A percentile compares a stretch with the other conserved stretches of the same genome.
These are phyloP conservation scores for Xylariaceae sp. DNA, from an alignment of 2,329 filamentous ascomycete genomes.

Conservation along the genomic window DNA sequence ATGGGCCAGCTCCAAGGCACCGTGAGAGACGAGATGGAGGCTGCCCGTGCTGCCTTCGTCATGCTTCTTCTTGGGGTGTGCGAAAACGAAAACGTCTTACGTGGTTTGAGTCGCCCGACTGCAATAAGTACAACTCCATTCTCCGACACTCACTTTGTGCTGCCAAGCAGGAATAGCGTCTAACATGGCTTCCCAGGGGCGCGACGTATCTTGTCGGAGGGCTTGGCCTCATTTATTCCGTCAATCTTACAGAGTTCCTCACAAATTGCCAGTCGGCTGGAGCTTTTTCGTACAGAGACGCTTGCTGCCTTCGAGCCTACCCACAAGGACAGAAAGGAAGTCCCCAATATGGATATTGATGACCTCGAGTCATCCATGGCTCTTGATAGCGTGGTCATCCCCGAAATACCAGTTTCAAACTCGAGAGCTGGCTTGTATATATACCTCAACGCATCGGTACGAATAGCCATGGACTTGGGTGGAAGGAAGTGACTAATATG, in stretches of 20 bases:
- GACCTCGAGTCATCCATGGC: constrained; percentile 53
- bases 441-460: constrained; percentile 74
- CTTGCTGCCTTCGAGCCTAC: constrained; percentile 50
- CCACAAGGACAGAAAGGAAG: constrained; percentile 45
- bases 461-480: constrained; percentile 25
- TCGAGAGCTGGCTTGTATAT: constrained; percentile 79
- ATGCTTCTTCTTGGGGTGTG: constrained; percentile 57
- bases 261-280: constrained; percentile 48
- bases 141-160: constrained; percentile 17
- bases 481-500: constrained; percentile 24
- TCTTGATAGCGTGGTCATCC: constrained; percentile 48
- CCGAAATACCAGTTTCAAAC: constrained; percentile 65
- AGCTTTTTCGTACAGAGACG: constrained; percentile 53
- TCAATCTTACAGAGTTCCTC: constrained; percentile 53
- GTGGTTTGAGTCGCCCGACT: constrained; percentile 46
- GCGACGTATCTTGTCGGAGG: constrained; percentile 45
- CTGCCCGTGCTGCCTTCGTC: constrained; percentile 57
- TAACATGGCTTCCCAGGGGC: constrained; percentile 32
- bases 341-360: constrained; percentile 47
- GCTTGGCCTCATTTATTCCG: constrained; percentile 49
- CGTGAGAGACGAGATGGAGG: constrained; percentile 52
- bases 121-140: constrained; percentile 44
- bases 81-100: constrained; percentile 53
- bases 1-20: constrained; percentile 41
- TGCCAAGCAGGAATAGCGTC: constrained; percentile 19